These are phyloP conservation scores for Adansonia gregorii DNA, from an alignment of 441 rosid species.

Conservation along the genomic window DNA sequence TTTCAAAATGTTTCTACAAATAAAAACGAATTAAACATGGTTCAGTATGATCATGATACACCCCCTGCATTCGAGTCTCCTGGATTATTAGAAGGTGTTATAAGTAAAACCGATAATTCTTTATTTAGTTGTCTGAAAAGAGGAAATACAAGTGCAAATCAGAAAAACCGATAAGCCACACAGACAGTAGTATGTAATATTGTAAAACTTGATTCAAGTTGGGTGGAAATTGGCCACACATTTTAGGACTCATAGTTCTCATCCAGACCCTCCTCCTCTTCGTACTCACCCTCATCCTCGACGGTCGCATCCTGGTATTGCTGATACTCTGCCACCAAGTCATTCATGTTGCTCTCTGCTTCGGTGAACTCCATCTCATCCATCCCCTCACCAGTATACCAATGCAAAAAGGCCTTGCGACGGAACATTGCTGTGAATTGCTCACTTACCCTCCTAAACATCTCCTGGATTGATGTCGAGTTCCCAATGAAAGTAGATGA, in stretches of 20 bases:
- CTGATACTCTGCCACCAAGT: conserved; percentile 76
- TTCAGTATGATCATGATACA: too few relatives aligned
- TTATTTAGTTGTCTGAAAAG: too few relatives aligned
- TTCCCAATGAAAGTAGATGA: conserved; percentile 72
- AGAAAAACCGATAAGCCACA: too few relatives aligned
- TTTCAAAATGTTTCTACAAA: too few relatives aligned
- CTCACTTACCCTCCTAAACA: conserved; percentile 82
- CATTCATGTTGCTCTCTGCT: conserved; percentile 84
- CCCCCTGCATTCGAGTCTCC: too few relatives aligned
- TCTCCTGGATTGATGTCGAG: conserved; percentile 83
- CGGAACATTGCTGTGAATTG: conserved; percentile 83
- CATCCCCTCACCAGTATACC: conserved; percentile 85
- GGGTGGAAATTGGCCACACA: too few relatives aligned
- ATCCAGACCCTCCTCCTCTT: conserved; percentile 36
- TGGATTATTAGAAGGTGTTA: too few relatives aligned
- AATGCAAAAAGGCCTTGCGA: conserved; percentile 80
- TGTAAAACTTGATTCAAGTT: too few relatives aligned
- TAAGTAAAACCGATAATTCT: too few relatives aligned
- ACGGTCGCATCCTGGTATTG: conserved; percentile 78
- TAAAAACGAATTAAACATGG: too few relatives aligned
- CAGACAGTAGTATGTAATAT: too few relatives aligned
- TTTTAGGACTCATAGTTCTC: conserved; percentile 42
- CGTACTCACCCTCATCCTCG: conserved; percentile 59
- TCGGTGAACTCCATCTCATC: conserved; percentile 84
- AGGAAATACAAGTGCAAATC: too few relatives aligned